These are phyloP conservation scores for Leptomonas seymouri DNA, from an alignment of 208 protist species.

Conservation along the genomic window DNA sequence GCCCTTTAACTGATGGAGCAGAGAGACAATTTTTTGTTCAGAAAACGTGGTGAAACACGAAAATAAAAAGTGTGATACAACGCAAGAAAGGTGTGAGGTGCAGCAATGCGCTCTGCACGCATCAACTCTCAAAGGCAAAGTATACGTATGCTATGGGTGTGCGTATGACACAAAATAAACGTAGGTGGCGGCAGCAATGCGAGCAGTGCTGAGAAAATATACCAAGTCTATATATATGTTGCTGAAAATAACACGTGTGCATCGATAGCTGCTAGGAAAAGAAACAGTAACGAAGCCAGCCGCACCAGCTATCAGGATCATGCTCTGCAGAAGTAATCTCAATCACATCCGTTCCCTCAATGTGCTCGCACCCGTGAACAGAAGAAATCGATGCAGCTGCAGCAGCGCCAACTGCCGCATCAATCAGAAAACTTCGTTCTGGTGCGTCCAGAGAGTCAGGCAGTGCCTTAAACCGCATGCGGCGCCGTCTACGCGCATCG, in stretches of 20 bases:
- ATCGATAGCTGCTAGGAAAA: neutral
- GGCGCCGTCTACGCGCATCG: conserved; percentile 42
- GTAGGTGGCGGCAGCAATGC: too few relatives aligned
- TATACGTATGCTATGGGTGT: too few relatives aligned
- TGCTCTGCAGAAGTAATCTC: conserved; percentile 16
- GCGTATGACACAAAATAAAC: too few relatives aligned
- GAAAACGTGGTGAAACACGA: neutral
- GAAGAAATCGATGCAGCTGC: neutral
- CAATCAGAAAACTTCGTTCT: conserved; percentile 7
- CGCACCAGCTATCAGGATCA: conserved; percentile 8
- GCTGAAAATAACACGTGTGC: too few relatives aligned
- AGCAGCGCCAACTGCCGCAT: neutral
- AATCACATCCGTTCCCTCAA: conserved; percentile 22
- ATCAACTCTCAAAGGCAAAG: too few relatives aligned
- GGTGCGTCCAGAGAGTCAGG: neutral
- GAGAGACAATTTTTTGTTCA: neutral
- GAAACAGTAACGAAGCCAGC: conserved; percentile 23
- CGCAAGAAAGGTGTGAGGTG: neutral
- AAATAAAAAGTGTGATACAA: neutral
- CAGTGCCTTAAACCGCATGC: conserved; percentile 8
- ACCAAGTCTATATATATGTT: too few relatives aligned
- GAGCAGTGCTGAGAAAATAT: too few relatives aligned
- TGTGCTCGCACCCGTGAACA: conserved; percentile 3
- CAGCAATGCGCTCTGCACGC: too few relatives aligned
- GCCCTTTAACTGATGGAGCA: neutral